Evolutionary conservation across 2,329 filamentous ascomycete genomes (phyloP).

Genomic region (Exophiala lecanii-corni): DNA sequence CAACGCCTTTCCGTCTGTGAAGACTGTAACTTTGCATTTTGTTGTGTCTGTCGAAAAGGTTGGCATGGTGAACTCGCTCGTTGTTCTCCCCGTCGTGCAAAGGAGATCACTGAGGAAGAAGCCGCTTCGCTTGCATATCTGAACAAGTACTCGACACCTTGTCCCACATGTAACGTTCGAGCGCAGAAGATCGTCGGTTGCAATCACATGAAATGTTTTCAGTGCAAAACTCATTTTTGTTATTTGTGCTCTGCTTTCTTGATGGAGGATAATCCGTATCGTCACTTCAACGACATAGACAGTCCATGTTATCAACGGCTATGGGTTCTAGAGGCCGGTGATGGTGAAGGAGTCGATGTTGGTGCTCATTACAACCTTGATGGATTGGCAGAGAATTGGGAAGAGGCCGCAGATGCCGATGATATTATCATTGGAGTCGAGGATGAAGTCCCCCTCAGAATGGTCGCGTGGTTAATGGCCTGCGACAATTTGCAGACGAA

Average conservation of each 20-base stretch:
- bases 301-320: slow-evolving; percentile 76
- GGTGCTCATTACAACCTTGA: slow-evolving; percentile 16
- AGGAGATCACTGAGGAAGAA: slow-evolving; percentile 76
- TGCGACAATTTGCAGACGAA: slow-evolving; percentile 17
- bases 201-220: slow-evolving; percentile 93
- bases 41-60: slow-evolving; percentile 65
- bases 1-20: slow-evolving; percentile 80
- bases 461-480: no score
- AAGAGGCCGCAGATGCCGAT: slow-evolving; percentile 27
- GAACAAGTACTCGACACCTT: slow-evolving; percentile 73
- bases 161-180: slow-evolving; percentile 79
- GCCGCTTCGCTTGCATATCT: slow-evolving; percentile 83
- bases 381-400: slow-evolving; percentile 28
- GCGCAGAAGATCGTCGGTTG: slow-evolving; percentile 90
- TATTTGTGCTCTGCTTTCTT: slow-evolving; percentile 92
- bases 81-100: slow-evolving; percentile 59
- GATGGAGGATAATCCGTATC: slow-evolving; percentile 73
- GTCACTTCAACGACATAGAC: slow-evolving; percentile 72
- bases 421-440: slow-evolving; percentile 1
- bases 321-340: slow-evolving; percentile 84
- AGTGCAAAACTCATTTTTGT: slow-evolving; percentile 89
- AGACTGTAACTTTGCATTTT: slow-evolving; percentile 87
- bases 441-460: no score
- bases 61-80: slow-evolving; percentile 88
- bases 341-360: slow-evolving; percentile 46